A percentile compares a stretch with the other conserved stretches of the same genome.
Conservation (phyloP, 1,139 yeast species). For the Magnusiomyces magnusii region DNA sequence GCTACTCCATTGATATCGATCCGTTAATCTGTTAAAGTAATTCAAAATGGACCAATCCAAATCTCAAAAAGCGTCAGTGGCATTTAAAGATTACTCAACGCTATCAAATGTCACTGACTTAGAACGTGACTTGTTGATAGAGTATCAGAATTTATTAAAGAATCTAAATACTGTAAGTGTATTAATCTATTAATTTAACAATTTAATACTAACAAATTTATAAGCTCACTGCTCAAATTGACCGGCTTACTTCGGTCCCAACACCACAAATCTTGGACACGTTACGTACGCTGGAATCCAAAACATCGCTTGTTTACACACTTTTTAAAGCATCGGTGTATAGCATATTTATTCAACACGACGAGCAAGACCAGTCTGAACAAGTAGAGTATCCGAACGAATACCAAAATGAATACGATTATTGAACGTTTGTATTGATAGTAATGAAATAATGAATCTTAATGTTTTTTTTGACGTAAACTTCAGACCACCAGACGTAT, state of each 20-base stretch:
- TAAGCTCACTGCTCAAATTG: constrained; percentile 23
- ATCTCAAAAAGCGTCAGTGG: neutral
- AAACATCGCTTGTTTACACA: constrained; percentile 51
- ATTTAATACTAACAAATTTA: constrained; percentile 3
- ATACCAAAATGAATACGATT: constrained; percentile 2
- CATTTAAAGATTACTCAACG: constrained; percentile 11
- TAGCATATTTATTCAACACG: constrained; percentile 42
- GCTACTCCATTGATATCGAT: neutral
- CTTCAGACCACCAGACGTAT: no score
- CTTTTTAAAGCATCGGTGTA: constrained; percentile 54
- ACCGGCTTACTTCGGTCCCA: constrained; percentile 25
- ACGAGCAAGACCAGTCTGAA: constrained; percentile 22
- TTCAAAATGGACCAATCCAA: neutral
- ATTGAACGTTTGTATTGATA: neutral
- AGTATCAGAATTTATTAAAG: constrained; percentile 27
- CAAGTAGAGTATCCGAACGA: no score
- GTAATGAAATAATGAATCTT: no score
- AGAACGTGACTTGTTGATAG: constrained; percentile 28
- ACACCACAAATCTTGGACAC: constrained; percentile 40
- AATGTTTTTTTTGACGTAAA: no score
- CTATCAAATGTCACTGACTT: constrained; percentile 15
- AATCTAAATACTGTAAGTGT: constrained; percentile 27
- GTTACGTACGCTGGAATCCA: constrained; percentile 46
- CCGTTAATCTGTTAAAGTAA: neutral
- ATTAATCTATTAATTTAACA: neutral